phyloP scores from a whole-genome alignment of 225 moss, liverwort and hornwort species.

The Ulota crispa region DNA sequence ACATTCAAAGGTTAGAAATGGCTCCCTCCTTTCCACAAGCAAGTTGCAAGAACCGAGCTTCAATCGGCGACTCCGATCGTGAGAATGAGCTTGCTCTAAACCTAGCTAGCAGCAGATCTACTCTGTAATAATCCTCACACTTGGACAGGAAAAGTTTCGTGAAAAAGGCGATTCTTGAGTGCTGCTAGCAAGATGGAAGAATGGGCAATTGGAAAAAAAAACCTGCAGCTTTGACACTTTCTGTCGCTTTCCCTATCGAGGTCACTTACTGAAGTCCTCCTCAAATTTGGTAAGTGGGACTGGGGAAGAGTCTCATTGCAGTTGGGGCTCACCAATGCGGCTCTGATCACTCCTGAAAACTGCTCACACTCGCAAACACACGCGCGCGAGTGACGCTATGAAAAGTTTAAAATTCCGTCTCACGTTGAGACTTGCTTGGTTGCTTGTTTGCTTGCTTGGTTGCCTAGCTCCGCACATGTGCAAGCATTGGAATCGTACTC shows the following conservation, averaged over 20 bases:
- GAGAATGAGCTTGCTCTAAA: not conserved
- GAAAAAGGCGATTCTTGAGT: constrained; percentile 2
- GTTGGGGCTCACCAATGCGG: constrained; percentile 10
- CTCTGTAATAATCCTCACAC: not conserved
- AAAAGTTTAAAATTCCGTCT: not conserved
- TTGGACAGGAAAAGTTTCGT: not conserved
- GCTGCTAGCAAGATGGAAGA: not conserved
- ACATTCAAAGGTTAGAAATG: not conserved
- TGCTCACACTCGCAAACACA: not conserved
- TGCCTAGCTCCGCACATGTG: constrained; percentile 23
- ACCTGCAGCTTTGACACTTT: not conserved
- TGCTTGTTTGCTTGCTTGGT: not conserved
- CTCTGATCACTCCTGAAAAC: constrained; percentile 1
- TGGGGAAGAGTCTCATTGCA: not conserved
- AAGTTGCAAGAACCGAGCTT: not conserved
- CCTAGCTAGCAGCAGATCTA: not conserved
- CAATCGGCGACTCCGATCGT: not conserved
- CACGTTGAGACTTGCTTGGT: not conserved
- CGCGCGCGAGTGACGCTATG: not conserved
- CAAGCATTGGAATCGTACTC: constrained; percentile 20
- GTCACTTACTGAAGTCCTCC: not conserved
- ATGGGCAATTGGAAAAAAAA: not conserved
- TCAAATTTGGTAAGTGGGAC: not conserved
- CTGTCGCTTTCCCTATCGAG: not conserved
- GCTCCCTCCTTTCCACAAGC: not conserved